These are phyloP conservation scores for Trametes hirsuta DNA, from an alignment of 1,284 basidiomycete species.

Conservation along the genomic window DNA sequence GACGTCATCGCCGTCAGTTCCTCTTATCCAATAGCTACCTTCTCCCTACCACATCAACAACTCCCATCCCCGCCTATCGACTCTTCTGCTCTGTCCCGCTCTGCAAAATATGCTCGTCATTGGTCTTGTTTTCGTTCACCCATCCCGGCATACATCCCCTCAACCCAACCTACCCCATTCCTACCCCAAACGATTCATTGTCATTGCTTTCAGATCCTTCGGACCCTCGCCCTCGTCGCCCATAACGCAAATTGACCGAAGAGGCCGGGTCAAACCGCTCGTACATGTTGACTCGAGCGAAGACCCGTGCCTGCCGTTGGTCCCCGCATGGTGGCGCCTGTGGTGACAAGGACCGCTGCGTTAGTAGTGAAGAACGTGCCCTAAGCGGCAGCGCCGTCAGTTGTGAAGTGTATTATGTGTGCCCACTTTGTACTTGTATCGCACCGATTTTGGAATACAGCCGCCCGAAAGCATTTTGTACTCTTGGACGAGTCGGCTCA, in stretches of 20 bases:
- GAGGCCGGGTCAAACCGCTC: slow-evolving; percentile 2
- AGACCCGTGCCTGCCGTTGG: background rate
- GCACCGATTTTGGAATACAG: slow-evolving; percentile 8
- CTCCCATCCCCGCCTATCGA: background rate
- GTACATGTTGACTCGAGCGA: slow-evolving; percentile 11
- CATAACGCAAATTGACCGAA: background rate
- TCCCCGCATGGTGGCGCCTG: background rate
- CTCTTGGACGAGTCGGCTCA: no score
- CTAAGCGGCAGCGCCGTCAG: background rate
- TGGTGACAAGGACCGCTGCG: background rate
- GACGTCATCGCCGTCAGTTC: no score
- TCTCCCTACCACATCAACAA: background rate
- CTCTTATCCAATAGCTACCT: no score
- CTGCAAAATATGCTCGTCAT: background rate
- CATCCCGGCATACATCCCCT: background rate
- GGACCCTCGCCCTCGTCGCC: background rate
- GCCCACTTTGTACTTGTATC: slow-evolving; percentile 11
- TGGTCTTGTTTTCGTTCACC: background rate
- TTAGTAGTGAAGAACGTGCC: background rate
- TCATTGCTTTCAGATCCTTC: background rate
- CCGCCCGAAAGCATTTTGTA: no score
- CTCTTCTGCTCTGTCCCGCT: slow-evolving; percentile 5
- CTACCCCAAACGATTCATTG: background rate
- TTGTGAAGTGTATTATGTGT: background rate
- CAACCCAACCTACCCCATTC: background rate